Evolutionary conservation across 1,139 yeast species (phyloP), one percentile per base, ranked within the genome.

Genomic region (Meyerozyma elateridarum): DNA sequence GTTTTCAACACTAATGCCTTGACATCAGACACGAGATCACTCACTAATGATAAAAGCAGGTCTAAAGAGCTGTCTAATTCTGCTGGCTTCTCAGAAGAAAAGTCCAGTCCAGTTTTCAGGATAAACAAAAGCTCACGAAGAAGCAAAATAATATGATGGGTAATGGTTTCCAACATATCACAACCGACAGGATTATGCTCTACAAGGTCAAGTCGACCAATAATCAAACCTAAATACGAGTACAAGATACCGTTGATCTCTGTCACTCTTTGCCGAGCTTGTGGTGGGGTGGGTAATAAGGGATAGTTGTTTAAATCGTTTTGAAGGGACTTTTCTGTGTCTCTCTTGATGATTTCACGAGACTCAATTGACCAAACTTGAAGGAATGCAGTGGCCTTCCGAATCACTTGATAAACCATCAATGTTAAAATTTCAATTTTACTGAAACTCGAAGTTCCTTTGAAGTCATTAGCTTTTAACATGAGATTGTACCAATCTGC

Each of bases 401-500:
- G 70, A 19, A 85, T 61, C 11, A 87, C 85, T 49, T 85, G 85
- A 52, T 76, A 79, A 5, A 85, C 76, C 66, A 88, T 73, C 32
- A 79, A 58, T 20, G 85, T 82, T 38, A 89, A 64, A 15, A 80
- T 75, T 45, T 81, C 87, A 37, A 87, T 73, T 43, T 84, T 80
- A 28, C 70, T 67, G 32, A 69, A 69, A 38, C 76, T 80, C 22
- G 81, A 68, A 1, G 94, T 79, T 33, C 85, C 80, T 49, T 82
- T 79, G 51, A 79, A 84, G 36, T 84, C 87, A 48, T 84, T 87
- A 3, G 96, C 96, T 46, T 84, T 82, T 7, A 83, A 75, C 73
- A 89, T 88, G 28, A 91, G 64, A 38, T 81, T 83, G 35, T 93
- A 89, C 83, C 96, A 84, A 51, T 89, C 96, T 1, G 95, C 89